Evolutionary conservation across 129 eudicot species (phyloP).

Genomic region (Lonicera japonica): DNA sequence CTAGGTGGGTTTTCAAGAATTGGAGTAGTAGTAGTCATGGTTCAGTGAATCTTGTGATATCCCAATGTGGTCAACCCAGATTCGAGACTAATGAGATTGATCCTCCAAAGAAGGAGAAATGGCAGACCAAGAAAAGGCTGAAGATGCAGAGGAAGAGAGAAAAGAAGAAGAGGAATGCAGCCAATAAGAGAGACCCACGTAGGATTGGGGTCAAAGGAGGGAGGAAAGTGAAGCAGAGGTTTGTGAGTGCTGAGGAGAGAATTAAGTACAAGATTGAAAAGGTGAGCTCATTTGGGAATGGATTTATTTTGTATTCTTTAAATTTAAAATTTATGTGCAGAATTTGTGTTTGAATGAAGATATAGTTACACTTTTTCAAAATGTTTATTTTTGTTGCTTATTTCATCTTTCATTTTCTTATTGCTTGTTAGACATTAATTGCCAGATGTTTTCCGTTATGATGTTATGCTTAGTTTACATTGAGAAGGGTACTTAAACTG

Average conservation of each 20-base stretch:
- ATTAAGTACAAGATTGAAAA: constrained; percentile 45
- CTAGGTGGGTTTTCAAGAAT: constrained; percentile 16
- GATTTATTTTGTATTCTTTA: too few species aligned
- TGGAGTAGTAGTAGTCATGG: constrained; percentile 43
- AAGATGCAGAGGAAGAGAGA: constrained; percentile 40
- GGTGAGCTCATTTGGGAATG: constrained; percentile 11
- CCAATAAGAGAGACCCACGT: constrained; percentile 52
- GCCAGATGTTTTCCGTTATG: too few species aligned
- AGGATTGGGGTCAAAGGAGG: constrained; percentile 36
- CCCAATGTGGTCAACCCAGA: constrained; percentile 39
- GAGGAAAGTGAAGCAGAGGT: constrained; percentile 39
- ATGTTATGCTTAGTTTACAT: too few species aligned
- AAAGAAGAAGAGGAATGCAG: constrained; percentile 44
- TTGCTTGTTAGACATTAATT: too few species aligned
- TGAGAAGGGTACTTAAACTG: too few species aligned
- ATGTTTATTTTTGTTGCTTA: too few species aligned
- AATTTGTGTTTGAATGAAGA: too few species aligned
- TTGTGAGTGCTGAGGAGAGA: constrained; percentile 49
- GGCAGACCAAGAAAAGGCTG: constrained; percentile 49
- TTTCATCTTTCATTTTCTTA: too few species aligned
- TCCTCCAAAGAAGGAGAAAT: constrained; percentile 49
- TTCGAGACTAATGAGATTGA: constrained; percentile 46
- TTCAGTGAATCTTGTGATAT: constrained; percentile 39
- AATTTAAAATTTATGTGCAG: too few species aligned
- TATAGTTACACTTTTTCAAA: too few species aligned